Evolutionary conservation across 768 basidiomycete genomes (phyloP).

Genomic region (Saitozyma podzolica): DNA sequence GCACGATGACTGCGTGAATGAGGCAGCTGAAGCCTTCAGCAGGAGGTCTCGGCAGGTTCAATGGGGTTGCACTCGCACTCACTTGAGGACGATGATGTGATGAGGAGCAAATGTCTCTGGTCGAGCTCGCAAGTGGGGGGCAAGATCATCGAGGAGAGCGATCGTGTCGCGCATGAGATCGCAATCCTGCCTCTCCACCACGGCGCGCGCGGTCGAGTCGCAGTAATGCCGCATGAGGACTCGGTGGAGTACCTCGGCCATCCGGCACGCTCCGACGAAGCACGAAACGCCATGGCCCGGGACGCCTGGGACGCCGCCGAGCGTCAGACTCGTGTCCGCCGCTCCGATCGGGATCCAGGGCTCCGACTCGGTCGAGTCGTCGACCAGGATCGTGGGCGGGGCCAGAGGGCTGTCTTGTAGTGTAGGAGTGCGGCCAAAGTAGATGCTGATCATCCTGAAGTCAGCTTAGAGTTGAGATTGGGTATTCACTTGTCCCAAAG

Average conservation of each 20-base stretch:
- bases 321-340: background rate
- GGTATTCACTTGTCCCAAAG: conserved; percentile 13
- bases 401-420: background rate
- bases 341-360: background rate
- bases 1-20: background rate
- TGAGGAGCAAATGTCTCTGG: conserved; percentile 2
- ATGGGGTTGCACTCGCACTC: background rate
- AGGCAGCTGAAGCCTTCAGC: conserved; percentile 10
- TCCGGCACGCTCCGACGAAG: conserved; percentile 3
- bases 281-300: background rate
- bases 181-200: background rate
- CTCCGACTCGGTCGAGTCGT: background rate
- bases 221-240: conserved; percentile 1
- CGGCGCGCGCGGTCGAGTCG: background rate
- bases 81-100: conserved; percentile 15
- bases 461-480: background rate
- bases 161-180: conserved; percentile 2
- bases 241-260: conserved; percentile 4
- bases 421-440: conserved; percentile 12
- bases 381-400: background rate
- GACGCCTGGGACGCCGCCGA: background rate
- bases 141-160: background rate
- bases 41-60: conserved; percentile 6
- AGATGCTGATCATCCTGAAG: conserved; percentile 10
- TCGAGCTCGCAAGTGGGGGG: no score